Evolutionary conservation across 2,329 filamentous ascomycete species (phyloP), one percentile per base, ranked within the genome.

Genomic region (Sclerotinia trifoliorum): DNA sequence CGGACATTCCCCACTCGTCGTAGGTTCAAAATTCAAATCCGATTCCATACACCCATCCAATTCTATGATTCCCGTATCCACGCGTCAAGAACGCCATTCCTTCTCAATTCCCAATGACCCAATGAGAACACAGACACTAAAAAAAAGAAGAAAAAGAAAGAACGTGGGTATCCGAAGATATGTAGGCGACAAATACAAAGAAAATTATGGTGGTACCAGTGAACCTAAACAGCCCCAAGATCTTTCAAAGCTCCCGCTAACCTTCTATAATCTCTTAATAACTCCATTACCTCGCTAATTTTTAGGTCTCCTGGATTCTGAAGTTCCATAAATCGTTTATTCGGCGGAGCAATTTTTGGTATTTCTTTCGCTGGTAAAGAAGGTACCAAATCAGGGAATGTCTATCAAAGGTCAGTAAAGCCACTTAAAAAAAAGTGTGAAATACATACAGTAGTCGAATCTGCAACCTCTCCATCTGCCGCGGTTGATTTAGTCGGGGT

Each of bases 181-280:
- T 44, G 44, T 61, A 66, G 32, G 32, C 21, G 13, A 60, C 44
- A 10, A 42, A 66, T 21, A 5, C 19, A 60, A 65, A 65, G 39
- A 65, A 65, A 56, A 65, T 2, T 64, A 29, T 56, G 39, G 39
- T 65, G 24, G 32, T 44, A 55, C 49, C 62, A 58, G 35, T 42
- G 21, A 48, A 52, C 52, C 73, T 68, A 75, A 74, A 90, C 87
- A 13, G 86, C 87, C 26, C 83, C 87, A 76, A 86, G 79, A 61
- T 88, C 86, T 73, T 86, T 87, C 68, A 94, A 77, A 11, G 85
- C 86, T 39, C 82, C 82, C 0, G 90, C 90, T 58, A 94, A 79
- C 65, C 91, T 83, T 74, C 91, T 86, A 75, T 94, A 94, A 77
- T 94, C 91, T 67, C 86, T 83, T 29, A 94, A 79, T 61, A 94